phyloP scores from a whole-genome alignment of 768 basidiomycete species.

The Leccinum sublutescens region DNA sequence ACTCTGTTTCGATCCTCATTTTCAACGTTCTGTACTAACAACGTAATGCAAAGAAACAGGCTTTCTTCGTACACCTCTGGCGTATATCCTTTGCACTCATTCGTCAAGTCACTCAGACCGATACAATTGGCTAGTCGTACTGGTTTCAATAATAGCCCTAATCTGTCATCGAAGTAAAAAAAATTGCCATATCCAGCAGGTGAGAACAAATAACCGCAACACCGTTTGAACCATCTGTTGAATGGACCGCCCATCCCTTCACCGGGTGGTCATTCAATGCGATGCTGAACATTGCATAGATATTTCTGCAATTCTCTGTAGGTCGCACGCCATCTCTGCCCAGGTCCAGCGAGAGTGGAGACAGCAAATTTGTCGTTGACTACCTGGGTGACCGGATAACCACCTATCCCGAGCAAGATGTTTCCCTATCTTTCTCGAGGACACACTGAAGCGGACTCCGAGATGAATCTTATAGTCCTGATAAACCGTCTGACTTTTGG shows the following conservation, averaged over 20 bases:
- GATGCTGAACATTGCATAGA: not conserved
- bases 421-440: not conserved
- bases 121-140: not conserved
- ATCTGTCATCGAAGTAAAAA: not conserved
- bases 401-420: not conserved
- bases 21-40: too few species aligned
- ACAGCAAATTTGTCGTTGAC: not conserved
- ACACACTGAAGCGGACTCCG: not conserved
- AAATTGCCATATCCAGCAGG: not conserved
- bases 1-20: too few species aligned
- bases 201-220: not conserved
- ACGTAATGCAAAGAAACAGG: too few species aligned
- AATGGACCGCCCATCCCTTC: not conserved
- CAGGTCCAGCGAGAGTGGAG: not conserved
- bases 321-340: not conserved
- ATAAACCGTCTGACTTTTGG: not conserved
- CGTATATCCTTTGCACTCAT: too few species aligned
- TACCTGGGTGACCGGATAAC: not conserved
- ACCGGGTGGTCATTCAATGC: too few species aligned
- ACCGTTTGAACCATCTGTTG: not conserved
- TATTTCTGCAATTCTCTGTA: not conserved
- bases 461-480: not conserved
- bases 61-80: too few species aligned
- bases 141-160: not conserved
- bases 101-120: not conserved